Base-by-base conservation (phyloP, 805 yeast species). In the Blastobotrys muscicola region DNA sequence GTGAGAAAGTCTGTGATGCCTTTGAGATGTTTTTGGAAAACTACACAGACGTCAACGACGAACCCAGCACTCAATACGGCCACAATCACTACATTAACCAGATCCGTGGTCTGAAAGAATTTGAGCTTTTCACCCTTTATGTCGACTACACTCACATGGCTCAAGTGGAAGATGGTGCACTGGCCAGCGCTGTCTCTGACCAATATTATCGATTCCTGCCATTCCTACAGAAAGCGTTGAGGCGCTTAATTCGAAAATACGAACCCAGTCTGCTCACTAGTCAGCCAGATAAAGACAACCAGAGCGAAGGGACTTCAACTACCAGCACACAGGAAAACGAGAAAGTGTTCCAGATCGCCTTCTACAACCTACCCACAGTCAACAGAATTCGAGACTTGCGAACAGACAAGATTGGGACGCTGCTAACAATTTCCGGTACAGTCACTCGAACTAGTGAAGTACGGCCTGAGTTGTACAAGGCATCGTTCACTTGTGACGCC, bases 381-480 rank as follows among this genome's bases (percentile, higher is more conserved):
- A 77, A 85, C 55, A 75, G 95, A 61, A 82, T 92, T 53, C 77
- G 98, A 58, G 97, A 90, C 57, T 73, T 92, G 45, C 75, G 92
- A 56, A 84, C 97, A 1, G 94, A 85, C 52, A 82, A 81, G 51
- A 82, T 92, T 45, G 98, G 97, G 11, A 71, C 83, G 8, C 71
- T 90, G 48, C 72, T 86, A 67, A 71, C 90, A 8, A 83, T 90
- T 30, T 79, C 90, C 7, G 98, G 97, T 44, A 92, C 98, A 0
- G 95, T 92, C 3, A 90, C 97, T 0, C 76, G 97, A 61, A 86
- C 97, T 0, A 82, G 94, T 15, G 97, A 92, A 65, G 97, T 92
- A 9, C 76, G 97, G 45, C 98, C 98, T 0, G 98, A 92, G 63
- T 71, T 92, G 48, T 85, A 72, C 68, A 77, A 74, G 47, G 98